Conservation (phyloP, 2,329 filamentous ascomycete genomes). For the Akanthomyces muscarius region DNA sequence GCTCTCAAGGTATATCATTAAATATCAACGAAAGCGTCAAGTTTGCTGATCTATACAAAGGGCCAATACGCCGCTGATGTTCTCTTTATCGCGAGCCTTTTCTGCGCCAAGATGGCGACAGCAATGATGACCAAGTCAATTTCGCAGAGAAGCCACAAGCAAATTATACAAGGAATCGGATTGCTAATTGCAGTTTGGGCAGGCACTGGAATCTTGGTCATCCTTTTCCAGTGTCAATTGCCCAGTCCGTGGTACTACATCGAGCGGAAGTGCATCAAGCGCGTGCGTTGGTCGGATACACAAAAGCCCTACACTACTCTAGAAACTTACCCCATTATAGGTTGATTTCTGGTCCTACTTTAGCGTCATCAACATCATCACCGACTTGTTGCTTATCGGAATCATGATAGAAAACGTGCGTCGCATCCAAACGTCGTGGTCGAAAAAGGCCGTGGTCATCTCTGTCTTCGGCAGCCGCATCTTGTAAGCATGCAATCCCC, state of each 20-base stretch:
- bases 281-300: slow-evolving; percentile 12
- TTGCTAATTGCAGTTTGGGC: slow-evolving; percentile 25
- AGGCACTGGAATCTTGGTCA: slow-evolving; percentile 23
- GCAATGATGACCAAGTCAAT: slow-evolving; percentile 26
- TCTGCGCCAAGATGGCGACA: slow-evolving; percentile 27
- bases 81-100: slow-evolving; percentile 25
- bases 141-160: slow-evolving; percentile 23
- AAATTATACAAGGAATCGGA: slow-evolving; percentile 21
- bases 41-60: background rate
- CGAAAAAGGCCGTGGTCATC: slow-evolving; percentile 28
- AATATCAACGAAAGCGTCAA: background rate
- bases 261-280: slow-evolving; percentile 20
- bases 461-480: slow-evolving; percentile 30
- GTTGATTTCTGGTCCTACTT: slow-evolving; percentile 16
- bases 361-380: slow-evolving; percentile 9
- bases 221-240: slow-evolving; percentile 26
- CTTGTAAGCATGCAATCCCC: slow-evolving; percentile 22
- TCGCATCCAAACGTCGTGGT: slow-evolving; percentile 27
- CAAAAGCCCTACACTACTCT: background rate
- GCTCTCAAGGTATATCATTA: slow-evolving; percentile 26
- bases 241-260: slow-evolving; percentile 28
- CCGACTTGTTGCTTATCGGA: background rate
- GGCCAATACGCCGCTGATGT: slow-evolving; percentile 26
- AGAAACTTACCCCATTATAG: background rate
- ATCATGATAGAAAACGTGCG: slow-evolving; percentile 26